A percentile compares a stretch with the other conserved stretches of the same genome.
Conservation (phyloP, 2,329 filamentous ascomycete genomes). For the Trichophyton benhamiae region DNA sequence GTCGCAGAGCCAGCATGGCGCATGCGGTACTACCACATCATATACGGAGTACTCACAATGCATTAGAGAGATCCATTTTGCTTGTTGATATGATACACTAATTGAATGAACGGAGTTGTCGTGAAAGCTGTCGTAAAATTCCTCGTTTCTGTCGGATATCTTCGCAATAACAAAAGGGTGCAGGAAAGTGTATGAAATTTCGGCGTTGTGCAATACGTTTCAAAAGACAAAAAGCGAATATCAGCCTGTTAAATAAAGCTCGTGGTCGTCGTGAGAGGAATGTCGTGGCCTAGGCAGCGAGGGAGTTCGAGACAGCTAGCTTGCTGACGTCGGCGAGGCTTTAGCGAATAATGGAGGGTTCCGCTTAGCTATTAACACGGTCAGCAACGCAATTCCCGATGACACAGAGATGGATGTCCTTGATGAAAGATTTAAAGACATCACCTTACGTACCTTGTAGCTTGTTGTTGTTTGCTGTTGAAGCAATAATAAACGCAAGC, state of each 20-base stretch:
- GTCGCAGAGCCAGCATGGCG: neutral
- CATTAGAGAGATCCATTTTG: slow-evolving; percentile 82
- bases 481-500: neutral
- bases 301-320: neutral
- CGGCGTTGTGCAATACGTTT: neutral
- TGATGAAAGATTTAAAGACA: neutral
- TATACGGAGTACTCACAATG: slow-evolving; percentile 68
- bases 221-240: neutral
- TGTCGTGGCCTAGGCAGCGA: neutral
- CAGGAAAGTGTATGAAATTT: neutral
- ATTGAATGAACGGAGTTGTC: neutral
- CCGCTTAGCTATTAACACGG: neutral
- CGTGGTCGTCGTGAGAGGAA: neutral
- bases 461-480: neutral
- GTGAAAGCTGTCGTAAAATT: neutral
- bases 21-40: neutral
- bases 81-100: slow-evolving; percentile 16
- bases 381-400: neutral
- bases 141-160: neutral
- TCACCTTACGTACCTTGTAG: neutral
- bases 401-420: neutral
- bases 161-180: neutral
- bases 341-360: neutral
- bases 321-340: neutral
- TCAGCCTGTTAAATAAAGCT: neutral